These are phyloP conservation scores for Psophocarpus tetragonolobus DNA, from an alignment of 306 rosid genomes.

Conservation along the genomic window DNA sequence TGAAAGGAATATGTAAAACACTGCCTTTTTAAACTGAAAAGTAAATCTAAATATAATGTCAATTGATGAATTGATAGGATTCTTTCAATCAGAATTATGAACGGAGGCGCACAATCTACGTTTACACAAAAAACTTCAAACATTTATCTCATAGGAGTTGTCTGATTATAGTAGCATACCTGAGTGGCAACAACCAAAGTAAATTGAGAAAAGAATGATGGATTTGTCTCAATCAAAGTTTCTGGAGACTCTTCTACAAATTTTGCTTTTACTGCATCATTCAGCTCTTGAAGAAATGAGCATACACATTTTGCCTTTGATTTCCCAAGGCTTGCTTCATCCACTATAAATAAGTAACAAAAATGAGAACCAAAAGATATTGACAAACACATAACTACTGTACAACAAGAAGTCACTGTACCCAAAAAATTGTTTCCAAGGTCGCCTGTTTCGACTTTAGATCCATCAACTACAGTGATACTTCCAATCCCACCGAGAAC, in stretches of 20 bases:
- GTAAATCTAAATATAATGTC: not conserved
- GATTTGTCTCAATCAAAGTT: slow-evolving; percentile 74
- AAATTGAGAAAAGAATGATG: slow-evolving; percentile 92
- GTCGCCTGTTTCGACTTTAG: slow-evolving; percentile 88
- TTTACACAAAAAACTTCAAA: not conserved
- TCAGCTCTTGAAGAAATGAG: slow-evolving; percentile 95
- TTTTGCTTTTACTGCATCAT: slow-evolving; percentile 95
- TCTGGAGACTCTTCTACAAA: slow-evolving; percentile 89
- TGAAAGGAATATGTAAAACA: slow-evolving; percentile 9
- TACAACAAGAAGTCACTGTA: slow-evolving; percentile 28
- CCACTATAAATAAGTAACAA: slow-evolving; percentile 52
- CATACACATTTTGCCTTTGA: slow-evolving; percentile 93
- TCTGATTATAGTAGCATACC: slow-evolving; percentile 47
- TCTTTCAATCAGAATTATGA: slow-evolving; percentile 8
- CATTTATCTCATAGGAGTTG: not conserved
- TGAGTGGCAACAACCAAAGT: slow-evolving; percentile 92
- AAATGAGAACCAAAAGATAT: slow-evolving; percentile 20
- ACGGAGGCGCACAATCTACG: not conserved
- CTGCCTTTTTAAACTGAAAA: not conserved
- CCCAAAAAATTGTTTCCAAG: slow-evolving; percentile 98
- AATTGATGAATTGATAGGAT: slow-evolving; percentile 4
- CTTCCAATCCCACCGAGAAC: slow-evolving; percentile 98
- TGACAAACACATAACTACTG: not conserved
- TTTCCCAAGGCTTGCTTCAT: slow-evolving; percentile 80
- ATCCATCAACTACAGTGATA: slow-evolving; percentile 93